Percentiles rank a stretch among this genome's conserved stretches.
Evolutionary conservation across 306 rosid species (phyloP).

Genomic region (Cucurbita maxima): DNA sequence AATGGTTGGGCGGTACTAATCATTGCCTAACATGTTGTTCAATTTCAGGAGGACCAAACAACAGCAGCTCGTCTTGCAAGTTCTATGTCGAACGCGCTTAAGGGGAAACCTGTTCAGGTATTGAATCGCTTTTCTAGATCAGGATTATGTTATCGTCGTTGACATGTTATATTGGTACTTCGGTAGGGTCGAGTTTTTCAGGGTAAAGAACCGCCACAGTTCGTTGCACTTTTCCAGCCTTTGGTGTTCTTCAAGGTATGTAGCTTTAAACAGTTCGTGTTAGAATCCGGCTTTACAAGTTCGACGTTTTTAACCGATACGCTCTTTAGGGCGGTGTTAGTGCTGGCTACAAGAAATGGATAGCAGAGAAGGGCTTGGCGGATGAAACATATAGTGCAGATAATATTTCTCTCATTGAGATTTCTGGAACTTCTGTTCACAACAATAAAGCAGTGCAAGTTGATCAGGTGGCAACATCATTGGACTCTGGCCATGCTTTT

Average conservation of each 20-base stretch:
- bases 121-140: neutral
- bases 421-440: slow-evolving; percentile 65
- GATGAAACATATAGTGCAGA: slow-evolving; percentile 72
- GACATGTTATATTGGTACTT: neutral
- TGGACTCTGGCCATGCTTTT: slow-evolving; percentile 71
- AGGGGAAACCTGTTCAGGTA: slow-evolving; percentile 99
- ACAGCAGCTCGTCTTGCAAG: slow-evolving; percentile 71
- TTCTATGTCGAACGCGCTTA: slow-evolving; percentile 78
- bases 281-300: neutral
- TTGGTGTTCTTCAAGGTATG: slow-evolving; percentile 85
- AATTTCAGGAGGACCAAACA: slow-evolving; percentile 75
- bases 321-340: slow-evolving; percentile 79
- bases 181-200: slow-evolving; percentile 80
- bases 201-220: slow-evolving; percentile 89
- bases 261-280: neutral
- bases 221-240: slow-evolving; percentile 79
- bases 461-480: slow-evolving; percentile 65
- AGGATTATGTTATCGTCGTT: neutral
- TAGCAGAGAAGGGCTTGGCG: slow-evolving; percentile 49
- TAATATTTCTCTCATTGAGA: slow-evolving; percentile 50
- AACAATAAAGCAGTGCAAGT: slow-evolving; percentile 85
- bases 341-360: slow-evolving; percentile 55
- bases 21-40: neutral
- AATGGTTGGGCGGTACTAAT: neutral
- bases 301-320: neutral